Evolutionary conservation across 1,284 basidiomycete genomes (phyloP), one percentile per base, ranked within the genome.

Genomic region (Papiliotrema fonsecae): DNA sequence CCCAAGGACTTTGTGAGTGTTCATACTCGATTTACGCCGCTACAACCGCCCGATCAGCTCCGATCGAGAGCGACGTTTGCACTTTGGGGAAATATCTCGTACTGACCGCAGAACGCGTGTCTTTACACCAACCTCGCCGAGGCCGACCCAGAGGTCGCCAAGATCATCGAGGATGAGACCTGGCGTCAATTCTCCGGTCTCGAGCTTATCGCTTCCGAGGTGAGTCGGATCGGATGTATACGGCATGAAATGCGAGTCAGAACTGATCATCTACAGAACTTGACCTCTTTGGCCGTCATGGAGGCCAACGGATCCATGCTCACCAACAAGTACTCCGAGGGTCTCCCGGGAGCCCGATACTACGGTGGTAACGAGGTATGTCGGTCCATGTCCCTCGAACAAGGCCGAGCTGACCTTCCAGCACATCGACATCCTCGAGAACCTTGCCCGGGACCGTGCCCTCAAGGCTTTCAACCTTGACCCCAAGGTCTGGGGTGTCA

Each of bases 151-250:
- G 89, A 88, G 76, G 85, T 98, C 64, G 83, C 92, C 76, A 87
- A 91, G 75, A 88, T 98, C 80, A 90, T 98, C 77, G 92, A 98
- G 79, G 90, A 96, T 80, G 94, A 98, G 81, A 94, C 90, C 75
- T 97, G 91, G 90, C 79, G 92, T 65, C 94, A 97, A 80, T 97
- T 88, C 77, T 89, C 89, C 46, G 96, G 96, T 55, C 85, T 99
- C 57, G 96, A 98, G 50, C 54, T 67, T 45, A 64, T 65, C 52
- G 56, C 58, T 49, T 74, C 73, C 42, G 70, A 73, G 69, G 73
- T 71, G 53, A 57, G 70, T 58, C 26, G 11, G 30, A 22, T 21
- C 24, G n/a, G 22, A 34, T 25, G 30, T 11, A 24, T 30, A 24
- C 9, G 25, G 13, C 28, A 19, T 4, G 24, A 28, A n/a, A n/a